Conservation (phyloP, 177 flowering plant genomes). For the Vitis hybrid region DNA sequence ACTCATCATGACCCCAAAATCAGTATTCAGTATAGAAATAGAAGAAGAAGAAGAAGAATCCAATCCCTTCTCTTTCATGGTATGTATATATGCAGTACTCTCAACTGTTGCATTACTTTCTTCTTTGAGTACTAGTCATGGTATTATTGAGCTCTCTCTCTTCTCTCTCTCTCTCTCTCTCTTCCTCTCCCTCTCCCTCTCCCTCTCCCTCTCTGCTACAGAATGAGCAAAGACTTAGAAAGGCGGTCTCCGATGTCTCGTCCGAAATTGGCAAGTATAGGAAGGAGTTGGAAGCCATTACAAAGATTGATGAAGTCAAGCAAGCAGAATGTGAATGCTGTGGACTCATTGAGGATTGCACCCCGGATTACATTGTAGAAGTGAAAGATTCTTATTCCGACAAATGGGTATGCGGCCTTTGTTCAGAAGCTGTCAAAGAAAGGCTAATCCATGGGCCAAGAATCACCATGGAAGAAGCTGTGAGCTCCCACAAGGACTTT, state of each 20-base stretch:
- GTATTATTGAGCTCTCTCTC: background rate
- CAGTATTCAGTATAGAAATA: no score
- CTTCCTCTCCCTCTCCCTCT: background rate
- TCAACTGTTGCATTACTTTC: background rate
- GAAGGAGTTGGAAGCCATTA: background rate
- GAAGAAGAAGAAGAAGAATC: background rate
- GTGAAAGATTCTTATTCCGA: conserved; percentile 33
- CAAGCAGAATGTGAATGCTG: conserved; percentile 54
- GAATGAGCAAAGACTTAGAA: conserved; percentile 29
- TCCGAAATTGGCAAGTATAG: conserved; percentile 8
- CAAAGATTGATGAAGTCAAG: conserved; percentile 22
- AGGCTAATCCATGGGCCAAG: conserved; percentile 12
- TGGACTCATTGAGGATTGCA: conserved; percentile 62
- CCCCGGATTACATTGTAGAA: conserved; percentile 36
- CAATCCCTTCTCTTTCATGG: background rate
- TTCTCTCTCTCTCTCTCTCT: no score
- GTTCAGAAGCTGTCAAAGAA: conserved; percentile 68
- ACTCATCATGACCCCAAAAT: no score
- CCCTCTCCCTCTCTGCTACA: background rate
- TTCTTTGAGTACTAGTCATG: background rate
- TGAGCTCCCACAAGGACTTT: conserved; percentile 42
- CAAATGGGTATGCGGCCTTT: conserved; percentile 69
- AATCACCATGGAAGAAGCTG: conserved; percentile 35
- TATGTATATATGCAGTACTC: background rate
- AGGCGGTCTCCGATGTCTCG: conserved; percentile 31